These are phyloP conservation scores for Daldinia loculata DNA, from an alignment of 495 filamentous ascomycete species.

Conservation along the genomic window DNA sequence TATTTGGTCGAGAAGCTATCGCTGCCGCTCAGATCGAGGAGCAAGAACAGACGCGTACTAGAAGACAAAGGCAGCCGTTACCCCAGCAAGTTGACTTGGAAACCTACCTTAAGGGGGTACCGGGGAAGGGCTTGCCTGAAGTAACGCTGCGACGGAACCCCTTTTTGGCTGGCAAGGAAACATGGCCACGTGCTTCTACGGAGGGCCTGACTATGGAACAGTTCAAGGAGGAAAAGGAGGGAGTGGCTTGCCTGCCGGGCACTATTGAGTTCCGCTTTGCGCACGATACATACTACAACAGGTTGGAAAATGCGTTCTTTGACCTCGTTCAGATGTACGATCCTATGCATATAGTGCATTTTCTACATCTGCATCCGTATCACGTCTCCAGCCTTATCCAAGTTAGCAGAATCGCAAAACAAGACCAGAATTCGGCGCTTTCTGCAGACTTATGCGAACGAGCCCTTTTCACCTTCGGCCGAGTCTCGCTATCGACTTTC, in stretches of 20 bases:
- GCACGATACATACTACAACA: slow-evolving; percentile 79
- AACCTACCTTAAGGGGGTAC: slow-evolving; percentile 70
- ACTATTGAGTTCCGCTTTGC: slow-evolving; percentile 75
- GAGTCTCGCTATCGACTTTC: slow-evolving; percentile 83
- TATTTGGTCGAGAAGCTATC: slow-evolving; percentile 86
- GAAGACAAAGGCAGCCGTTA: slow-evolving; percentile 57
- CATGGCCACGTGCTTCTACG: slow-evolving; percentile 83
- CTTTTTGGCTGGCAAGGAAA: slow-evolving; percentile 88
- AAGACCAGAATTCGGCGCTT: slow-evolving; percentile 84
- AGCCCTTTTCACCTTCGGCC: slow-evolving; percentile 91
- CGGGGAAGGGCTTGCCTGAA: slow-evolving; percentile 71
- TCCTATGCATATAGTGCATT: slow-evolving; percentile 66
- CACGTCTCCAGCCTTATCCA: slow-evolving; percentile 93
- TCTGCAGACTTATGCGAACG: slow-evolving; percentile 90
- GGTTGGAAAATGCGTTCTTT: slow-evolving; percentile 78
- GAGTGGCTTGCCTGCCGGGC: slow-evolving; percentile 38
- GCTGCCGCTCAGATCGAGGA: slow-evolving; percentile 67
- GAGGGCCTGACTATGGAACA: slow-evolving; percentile 87
- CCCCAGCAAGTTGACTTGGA: slow-evolving; percentile 72
- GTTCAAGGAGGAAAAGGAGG: slow-evolving; percentile 55
- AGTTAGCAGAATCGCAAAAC: slow-evolving; percentile 89
- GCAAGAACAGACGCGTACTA: slow-evolving; percentile 54
- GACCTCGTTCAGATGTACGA: slow-evolving; percentile 82
- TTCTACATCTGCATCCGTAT: slow-evolving; percentile 64
- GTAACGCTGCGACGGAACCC: slow-evolving; percentile 77